Evolutionary conservation across 768 basidiomycete genomes (phyloP).

Genomic region (Hortiboletus campestris): DNA sequence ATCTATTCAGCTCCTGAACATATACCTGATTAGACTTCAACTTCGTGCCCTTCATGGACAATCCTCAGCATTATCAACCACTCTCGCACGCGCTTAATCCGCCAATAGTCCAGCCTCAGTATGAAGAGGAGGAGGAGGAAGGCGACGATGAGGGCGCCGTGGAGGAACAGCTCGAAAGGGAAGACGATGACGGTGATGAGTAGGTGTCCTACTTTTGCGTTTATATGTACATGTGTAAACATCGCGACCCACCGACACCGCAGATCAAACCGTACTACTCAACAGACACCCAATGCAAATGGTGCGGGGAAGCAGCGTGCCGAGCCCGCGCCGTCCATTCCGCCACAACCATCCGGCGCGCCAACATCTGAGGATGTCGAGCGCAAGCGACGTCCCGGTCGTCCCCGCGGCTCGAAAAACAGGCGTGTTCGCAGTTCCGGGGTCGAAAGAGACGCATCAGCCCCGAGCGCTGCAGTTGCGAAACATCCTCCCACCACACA

Average conservation of each 20-base stretch:
- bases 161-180: conserved; percentile 60
- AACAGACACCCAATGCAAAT: conserved; percentile 13
- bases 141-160: conserved; percentile 76
- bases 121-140: conserved; percentile 59
- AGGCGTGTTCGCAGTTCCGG: conserved; percentile 45
- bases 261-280: conserved; percentile 25
- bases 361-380: conserved; percentile 34
- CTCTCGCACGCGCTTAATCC: conserved; percentile 76
- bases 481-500: conserved; percentile 35
- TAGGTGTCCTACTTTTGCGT: conserved; percentile 18
- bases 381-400: conserved; percentile 71
- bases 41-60: conserved; percentile 42
- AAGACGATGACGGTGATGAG: conserved; percentile 44
- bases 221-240: conserved; percentile 1
- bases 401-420: conserved; percentile 79
- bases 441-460: conserved; percentile 23
- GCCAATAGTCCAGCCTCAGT: conserved; percentile 36
- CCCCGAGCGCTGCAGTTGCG: conserved; percentile 14
- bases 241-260: conserved; percentile 6
- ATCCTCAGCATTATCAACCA: conserved; percentile 78
- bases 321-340: conserved; percentile 29
- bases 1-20: conserved; percentile 23
- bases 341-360: conserved; percentile 20
- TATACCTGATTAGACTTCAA: conserved; percentile 15
- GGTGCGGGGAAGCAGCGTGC: conserved; percentile 20